A percentile compares a stretch with the other conserved stretches of the same genome.
phyloP scores from a whole-genome alignment of 1,139 yeast genomes.

The Eremothecium coryli region DNA sequence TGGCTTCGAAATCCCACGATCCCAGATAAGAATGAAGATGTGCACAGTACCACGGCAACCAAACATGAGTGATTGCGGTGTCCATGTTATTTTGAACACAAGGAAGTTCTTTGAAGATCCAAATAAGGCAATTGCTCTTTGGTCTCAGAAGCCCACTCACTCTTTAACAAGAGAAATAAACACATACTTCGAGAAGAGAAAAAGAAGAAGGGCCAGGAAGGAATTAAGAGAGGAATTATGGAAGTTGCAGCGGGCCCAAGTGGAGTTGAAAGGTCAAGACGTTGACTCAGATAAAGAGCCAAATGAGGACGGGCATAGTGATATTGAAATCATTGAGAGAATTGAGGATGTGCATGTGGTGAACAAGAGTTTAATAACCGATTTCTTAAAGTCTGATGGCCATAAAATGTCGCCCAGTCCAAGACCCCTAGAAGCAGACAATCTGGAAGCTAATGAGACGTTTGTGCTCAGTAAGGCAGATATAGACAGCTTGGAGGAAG shows the following conservation, averaged over 20 bases:
- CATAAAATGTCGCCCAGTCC: too few relatives aligned
- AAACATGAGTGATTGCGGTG: constrained; percentile 91
- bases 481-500: too few relatives aligned
- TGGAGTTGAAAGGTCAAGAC: constrained; percentile 16
- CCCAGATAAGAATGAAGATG: constrained; percentile 35
- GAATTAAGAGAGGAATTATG: constrained; percentile 31
- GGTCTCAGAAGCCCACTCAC: constrained; percentile 32
- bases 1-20: constrained; percentile 38
- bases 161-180: constrained; percentile 15
- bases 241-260: constrained; percentile 35
- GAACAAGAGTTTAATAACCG: neutral
- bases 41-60: constrained; percentile 75
- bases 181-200: constrained; percentile 32
- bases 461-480: too few relatives aligned
- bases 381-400: too few relatives aligned
- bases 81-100: constrained; percentile 77
- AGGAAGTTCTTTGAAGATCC: constrained; percentile 53
- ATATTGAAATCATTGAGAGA: constrained; percentile 25
- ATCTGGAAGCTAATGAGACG: too few relatives aligned
- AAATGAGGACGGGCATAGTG: constrained; percentile 24
- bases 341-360: constrained; percentile 1
- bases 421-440: too few relatives aligned
- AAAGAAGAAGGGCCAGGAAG: constrained; percentile 33
- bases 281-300: constrained; percentile 15
- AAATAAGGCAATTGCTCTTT: constrained; percentile 40